A percentile compares a stretch with the other conserved stretches of the same genome.
Evolutionary conservation across 2,329 filamentous ascomycete genomes (phyloP).

Genomic region (Fusarium sublunatum): DNA sequence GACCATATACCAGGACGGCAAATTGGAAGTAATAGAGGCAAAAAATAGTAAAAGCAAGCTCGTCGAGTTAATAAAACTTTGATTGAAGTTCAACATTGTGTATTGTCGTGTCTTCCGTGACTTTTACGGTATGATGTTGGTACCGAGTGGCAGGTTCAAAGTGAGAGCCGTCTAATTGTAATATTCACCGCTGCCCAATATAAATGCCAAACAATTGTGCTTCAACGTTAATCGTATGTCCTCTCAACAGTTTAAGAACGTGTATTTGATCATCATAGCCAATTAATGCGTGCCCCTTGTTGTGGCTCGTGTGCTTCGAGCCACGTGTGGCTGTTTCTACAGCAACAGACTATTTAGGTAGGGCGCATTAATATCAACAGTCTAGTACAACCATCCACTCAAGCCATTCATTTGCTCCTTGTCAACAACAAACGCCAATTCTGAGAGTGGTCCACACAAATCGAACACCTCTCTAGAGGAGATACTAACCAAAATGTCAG

Average conservation of each 20-base stretch:
- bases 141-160: neutral
- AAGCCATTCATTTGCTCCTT: constrained; percentile 5
- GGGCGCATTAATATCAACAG: constrained; percentile 25
- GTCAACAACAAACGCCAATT: constrained; percentile 27
- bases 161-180: neutral
- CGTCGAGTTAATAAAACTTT: constrained; percentile 38
- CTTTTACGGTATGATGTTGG: neutral
- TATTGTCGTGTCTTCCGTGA: neutral
- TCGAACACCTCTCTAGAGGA: constrained; percentile 30
- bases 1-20: constrained; percentile 44
- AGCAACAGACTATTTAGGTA: constrained; percentile 32
- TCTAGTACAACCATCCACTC: constrained; percentile 14
- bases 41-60: constrained; percentile 45
- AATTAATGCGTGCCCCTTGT: neutral
- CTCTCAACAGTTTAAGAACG: neutral
- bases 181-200: neutral
- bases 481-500: constrained; percentile 57
- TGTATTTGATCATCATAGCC: neutral
- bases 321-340: constrained; percentile 44
- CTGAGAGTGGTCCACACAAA: constrained; percentile 23
- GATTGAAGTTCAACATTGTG: constrained; percentile 32
- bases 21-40: constrained; percentile 46
- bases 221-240: neutral
- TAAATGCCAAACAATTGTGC: neutral
- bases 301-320: neutral